phyloP scores from a whole-genome alignment of 2,329 filamentous ascomycete genomes.

The Chaetomiaceae sp. region DNA sequence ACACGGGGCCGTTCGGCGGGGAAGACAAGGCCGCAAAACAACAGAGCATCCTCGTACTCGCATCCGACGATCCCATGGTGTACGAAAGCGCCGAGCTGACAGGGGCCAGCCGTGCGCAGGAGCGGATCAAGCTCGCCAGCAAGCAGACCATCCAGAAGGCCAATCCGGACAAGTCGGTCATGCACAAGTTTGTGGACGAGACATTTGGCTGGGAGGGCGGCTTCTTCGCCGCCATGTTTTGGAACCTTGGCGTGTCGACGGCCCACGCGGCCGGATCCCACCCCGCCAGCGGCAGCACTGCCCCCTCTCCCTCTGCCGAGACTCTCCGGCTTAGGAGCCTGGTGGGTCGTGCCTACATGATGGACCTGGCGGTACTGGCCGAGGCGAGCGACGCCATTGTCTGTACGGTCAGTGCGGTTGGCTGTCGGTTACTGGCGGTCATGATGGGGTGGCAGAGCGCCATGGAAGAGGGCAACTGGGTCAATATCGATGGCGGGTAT shows the following conservation, averaged over 20 bases:
- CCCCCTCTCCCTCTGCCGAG: slow-evolving; percentile 38
- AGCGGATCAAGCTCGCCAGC: slow-evolving; percentile 69
- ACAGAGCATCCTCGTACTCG: slow-evolving; percentile 56
- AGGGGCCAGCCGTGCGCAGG: slow-evolving; percentile 57
- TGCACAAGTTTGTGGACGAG: slow-evolving; percentile 68
- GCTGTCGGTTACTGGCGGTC: slow-evolving; percentile 71
- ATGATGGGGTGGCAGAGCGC: slow-evolving; percentile 81
- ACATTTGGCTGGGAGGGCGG: slow-evolving; percentile 84
- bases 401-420: slow-evolving; percentile 69
- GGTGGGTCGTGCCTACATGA: slow-evolving; percentile 73
- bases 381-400: slow-evolving; percentile 65
- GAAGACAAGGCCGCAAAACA: slow-evolving; percentile 36
- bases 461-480: slow-evolving; percentile 59
- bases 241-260: slow-evolving; percentile 53
- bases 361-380: slow-evolving; percentile 73
- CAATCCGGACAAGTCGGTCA: slow-evolving; percentile 41
- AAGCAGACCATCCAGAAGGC: slow-evolving; percentile 45
- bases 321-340: slow-evolving; percentile 67
- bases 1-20: slow-evolving; percentile 32
- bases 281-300: slow-evolving; percentile 28
- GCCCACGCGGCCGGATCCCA: slow-evolving; percentile 17
- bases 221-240: slow-evolving; percentile 79
- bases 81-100: slow-evolving; percentile 62
- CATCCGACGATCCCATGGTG: slow-evolving; percentile 77
- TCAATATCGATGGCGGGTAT: slow-evolving; percentile 72